phyloP scores from a whole-genome alignment of 2,329 filamentous ascomycete species.

The Camillea tinctor region DNA sequence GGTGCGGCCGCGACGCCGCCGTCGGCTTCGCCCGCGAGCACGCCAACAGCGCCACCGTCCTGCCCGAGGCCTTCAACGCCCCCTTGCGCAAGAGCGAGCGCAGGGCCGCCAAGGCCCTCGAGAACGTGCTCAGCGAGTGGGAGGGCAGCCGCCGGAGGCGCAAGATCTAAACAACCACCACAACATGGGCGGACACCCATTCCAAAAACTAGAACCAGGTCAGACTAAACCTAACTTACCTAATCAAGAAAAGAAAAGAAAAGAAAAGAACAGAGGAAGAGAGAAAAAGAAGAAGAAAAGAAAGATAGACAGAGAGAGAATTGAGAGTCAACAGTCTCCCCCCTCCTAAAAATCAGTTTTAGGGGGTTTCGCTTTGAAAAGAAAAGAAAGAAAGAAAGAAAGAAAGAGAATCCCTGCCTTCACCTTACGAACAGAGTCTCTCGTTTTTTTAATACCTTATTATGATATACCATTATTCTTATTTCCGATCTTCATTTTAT shows the following conservation, averaged over 20 bases:
- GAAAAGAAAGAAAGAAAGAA: slow-evolving; percentile 47
- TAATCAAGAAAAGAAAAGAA: no score
- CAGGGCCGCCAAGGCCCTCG: slow-evolving; percentile 53
- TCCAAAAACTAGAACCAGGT: no score
- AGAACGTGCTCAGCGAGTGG: slow-evolving; percentile 49
- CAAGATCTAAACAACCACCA: not conserved
- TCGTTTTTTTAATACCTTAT: not conserved
- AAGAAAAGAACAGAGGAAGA: no score
- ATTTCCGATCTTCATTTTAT: not conserved
- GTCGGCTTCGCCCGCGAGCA: slow-evolving; percentile 75
- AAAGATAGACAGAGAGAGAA: no score
- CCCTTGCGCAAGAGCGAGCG: slow-evolving; percentile 59
- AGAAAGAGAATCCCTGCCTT: not conserved
- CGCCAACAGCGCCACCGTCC: slow-evolving; percentile 66
- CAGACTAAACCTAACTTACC: no score
- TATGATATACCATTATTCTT: not conserved
- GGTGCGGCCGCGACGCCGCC: slow-evolving; percentile 64
- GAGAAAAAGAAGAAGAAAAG: no score
- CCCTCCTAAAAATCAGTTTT: no score
- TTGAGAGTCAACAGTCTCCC: no score
- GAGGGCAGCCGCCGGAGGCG: slow-evolving; percentile 32
- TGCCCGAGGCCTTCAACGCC: slow-evolving; percentile 63
- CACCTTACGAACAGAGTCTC: not conserved
- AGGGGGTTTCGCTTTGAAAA: no score
- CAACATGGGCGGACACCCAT: no score